These are phyloP conservation scores for Suillus lakei DNA, from an alignment of 768 basidiomycete genomes.

Conservation along the genomic window DNA sequence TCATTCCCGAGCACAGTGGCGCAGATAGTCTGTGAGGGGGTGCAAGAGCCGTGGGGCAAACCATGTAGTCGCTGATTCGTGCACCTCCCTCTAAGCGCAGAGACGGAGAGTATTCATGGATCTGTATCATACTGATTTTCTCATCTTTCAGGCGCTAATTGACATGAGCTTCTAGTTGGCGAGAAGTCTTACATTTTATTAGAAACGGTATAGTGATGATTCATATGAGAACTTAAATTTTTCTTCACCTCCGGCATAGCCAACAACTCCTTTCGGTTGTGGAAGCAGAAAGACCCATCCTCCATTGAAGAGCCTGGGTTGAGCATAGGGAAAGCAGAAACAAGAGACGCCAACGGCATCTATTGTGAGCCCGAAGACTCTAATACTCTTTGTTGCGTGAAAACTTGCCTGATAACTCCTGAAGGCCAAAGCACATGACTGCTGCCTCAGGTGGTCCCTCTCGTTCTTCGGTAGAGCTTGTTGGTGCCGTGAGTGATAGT, in stretches of 20 bases:
- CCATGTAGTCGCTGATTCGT: conserved; percentile 84
- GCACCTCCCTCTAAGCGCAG: conserved; percentile 76
- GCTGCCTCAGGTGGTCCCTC: too few species aligned
- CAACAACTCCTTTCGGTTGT: conserved; percentile 83
- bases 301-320: too few species aligned
- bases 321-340: too few species aligned
- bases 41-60: conserved; percentile 88
- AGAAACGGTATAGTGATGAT: conserved; percentile 6
- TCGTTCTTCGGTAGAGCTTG: too few species aligned
- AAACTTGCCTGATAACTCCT: too few species aligned
- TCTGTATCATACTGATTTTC: conserved; percentile 67
- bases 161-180: conserved; percentile 76
- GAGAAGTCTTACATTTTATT: conserved; percentile 62
- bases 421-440: too few species aligned
- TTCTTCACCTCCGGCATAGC: conserved; percentile 87
- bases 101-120: conserved; percentile 85
- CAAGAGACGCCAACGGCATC: too few species aligned
- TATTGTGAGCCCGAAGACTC: too few species aligned
- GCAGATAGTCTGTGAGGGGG: conserved; percentile 85
- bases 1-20: conserved; percentile 87
- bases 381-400: too few species aligned
- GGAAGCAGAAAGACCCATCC: too few species aligned
- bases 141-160: conserved; percentile 75
- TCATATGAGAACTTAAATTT: conserved; percentile 62
- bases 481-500: too few species aligned